Percentiles rank a stretch among this genome's conserved stretches.
Conservation (phyloP, 139 green algal species). For the Eudorina sp. region DNA sequence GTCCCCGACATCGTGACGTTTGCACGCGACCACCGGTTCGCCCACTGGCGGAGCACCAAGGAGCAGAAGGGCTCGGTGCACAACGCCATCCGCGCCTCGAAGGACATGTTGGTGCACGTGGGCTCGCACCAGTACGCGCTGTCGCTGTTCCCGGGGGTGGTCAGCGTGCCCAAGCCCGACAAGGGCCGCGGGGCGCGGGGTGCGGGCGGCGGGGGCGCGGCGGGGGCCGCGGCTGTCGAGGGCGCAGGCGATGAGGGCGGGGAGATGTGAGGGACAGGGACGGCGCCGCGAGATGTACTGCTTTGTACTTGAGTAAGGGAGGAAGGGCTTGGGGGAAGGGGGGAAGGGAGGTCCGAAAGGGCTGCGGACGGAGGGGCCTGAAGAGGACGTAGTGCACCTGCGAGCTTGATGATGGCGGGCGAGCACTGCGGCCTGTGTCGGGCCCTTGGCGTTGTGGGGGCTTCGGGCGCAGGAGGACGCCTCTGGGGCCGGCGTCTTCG, state of each 20-base stretch:
- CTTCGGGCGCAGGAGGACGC: no score
- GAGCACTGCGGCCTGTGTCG: no score
- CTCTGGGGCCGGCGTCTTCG: no score
- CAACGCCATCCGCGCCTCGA: not conserved
- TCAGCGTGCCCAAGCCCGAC: not conserved
- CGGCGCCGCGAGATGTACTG: no score
- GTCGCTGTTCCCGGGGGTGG: conserved; percentile 16
- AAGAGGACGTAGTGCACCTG: no score
- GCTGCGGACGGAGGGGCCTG: no score
- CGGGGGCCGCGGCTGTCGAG: not conserved
- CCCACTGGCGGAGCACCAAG: not conserved
- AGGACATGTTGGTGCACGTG: not conserved
- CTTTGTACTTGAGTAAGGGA: no score
- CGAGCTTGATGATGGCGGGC: no score
- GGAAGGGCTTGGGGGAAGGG: no score
- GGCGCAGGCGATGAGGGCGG: not conserved
- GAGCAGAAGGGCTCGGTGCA: not conserved
- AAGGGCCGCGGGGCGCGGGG: not conserved
- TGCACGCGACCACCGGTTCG: not conserved
- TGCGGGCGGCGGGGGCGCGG: not conserved
- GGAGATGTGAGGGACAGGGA: no score
- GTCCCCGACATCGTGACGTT: not conserved
- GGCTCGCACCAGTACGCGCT: conserved; percentile 14
- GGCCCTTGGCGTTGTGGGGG: no score
- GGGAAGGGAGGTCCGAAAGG: no score